Evolutionary conservation across 345 rosid genomes (phyloP), one percentile per base, ranked within the genome.

Genomic region (Trapa bicornis): DNA sequence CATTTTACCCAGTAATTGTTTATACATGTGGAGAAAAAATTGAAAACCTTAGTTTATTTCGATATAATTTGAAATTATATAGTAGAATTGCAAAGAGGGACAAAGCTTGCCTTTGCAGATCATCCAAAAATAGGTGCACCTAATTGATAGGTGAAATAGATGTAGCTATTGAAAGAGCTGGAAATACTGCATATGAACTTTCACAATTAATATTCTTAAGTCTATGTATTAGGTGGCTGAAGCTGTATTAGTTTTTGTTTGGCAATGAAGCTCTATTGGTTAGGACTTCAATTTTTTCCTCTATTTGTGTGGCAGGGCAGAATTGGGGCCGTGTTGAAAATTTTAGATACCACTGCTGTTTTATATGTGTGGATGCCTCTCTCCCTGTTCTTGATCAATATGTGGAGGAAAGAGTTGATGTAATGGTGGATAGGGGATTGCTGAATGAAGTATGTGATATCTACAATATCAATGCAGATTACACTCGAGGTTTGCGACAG

Each of bases 401-500:
- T 43, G 97, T 91, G 69, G 93, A 76, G 43, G 77, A 81, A 73
- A 84, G 99, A 77, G 96, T 91, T 15, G 97, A 94, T 67, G 76
- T 82, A 67, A 94, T 94, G 99, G 77, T 94, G 61, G 78, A 81
- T 53, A 76, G 83, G 50, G 97, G 99, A 64, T 78, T 94, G 72
- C 96, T 91, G 47, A 60, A 72, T 68, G 99, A 89, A 83, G 96
- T 91, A 65, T 86, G 75, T 64, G 84, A 89, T 64, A 82, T 94
- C 61, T 91, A 83, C 80, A 79, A 80, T 47, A 74, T 74, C 53
- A 76, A 85, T 79, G 85, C 85, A 0, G 84, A 85, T 69, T 91
- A 86, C 67, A 84, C 99, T 61, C 86, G 83, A 81, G 99, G 99
- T 41, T 36, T 91, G 70, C 78, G 81, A 62, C 97, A 94, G 78